Base-by-base conservation (phyloP, 192 early-diverging fungal species). In the Chytriomyces hyalinus region DNA sequence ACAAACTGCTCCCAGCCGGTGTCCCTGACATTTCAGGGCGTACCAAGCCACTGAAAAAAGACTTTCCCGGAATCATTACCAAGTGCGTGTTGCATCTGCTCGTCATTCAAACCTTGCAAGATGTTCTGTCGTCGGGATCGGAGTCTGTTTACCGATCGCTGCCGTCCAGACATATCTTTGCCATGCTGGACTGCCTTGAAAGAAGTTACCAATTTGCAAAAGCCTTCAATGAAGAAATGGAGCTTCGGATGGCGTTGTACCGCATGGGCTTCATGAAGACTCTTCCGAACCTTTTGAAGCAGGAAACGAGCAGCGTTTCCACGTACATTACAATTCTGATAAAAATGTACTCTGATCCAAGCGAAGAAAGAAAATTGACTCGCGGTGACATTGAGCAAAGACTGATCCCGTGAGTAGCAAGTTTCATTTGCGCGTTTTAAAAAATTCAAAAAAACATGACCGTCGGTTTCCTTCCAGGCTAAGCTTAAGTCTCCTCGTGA, bases 211-310 rank as follows among this genome's bases (percentile, higher is more conserved):
- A 84, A 45, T 94, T 97, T 87, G 95, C 96, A 0, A 84, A 86
- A 62, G 80, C 86, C 7, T 98, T 98, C 78, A 96, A 98, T 80
- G 86, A 77, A 61, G 89, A 94, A 80, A 88, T 89, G 79, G 91
- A 92, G 45, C 84, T 97, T 49, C 88, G 96, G 8, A 90, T 92
- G 79, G 91, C 93, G 5, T 80, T 98, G 70, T 93, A 83, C 87
- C 90, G 84, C 78, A 91, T 90, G 81, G 95, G 95, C 13, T 95
- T 94, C 66, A 97, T 96, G 94, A 93, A 94, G 46, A 93, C 94
- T 47, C 83, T 97, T 69, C 96, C 96, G 46, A 97, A 96, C 66
- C 72, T 98, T 63, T 84, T 98, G 43, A 95, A 95, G 74, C 94
- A 96, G 80, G 96, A 98, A 83, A 95, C 95, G 2, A 82, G 61